Evolutionary conservation across 1,139 yeast species (phyloP), one percentile per base, ranked within the genome.

Genomic region (Protomyces inouyei): DNA sequence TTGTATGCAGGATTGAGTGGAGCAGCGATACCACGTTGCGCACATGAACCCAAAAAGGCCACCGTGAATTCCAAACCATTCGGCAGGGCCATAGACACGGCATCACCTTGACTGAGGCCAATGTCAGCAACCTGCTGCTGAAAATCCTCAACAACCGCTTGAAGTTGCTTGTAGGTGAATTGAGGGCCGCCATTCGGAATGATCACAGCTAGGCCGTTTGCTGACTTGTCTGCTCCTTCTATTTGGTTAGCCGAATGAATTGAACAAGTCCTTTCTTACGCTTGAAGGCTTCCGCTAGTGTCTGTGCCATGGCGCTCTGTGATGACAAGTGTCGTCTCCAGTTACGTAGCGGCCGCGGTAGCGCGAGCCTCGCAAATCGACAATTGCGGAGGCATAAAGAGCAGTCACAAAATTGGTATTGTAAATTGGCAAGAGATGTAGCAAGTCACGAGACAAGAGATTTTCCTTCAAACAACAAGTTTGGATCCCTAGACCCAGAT

Each of bases 1-100:
- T 81, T 83, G 73, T 84, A 85, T 64, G 79, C 79, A 14, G 88
- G 81, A 71, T 85, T 85, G 71, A 85, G 75, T 3, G 90, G 90
- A 3, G 88, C 87, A 23, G 86, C 86, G 53, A 85, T 76, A 69
- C 80, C 77, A 0, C 83, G 80, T 32, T 82, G 79, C 68, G 81
- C 79, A 0, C 87, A 82, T 23, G 80, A 76, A 1, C 83, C 85
- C 23, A 85, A 73, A 70, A 84, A 85, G 0, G 82, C 75, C 8
- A 79, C 78, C 2, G 82, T 79, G 64, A 84, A 81, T 70, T 85
- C 89, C 43, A 85, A 71, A 3, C 82, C 76, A 72, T 85, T 85
- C 40, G 85, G 84, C 66, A 85, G 74, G 0, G 87, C 78, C 51
- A 85, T 83, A 0, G 86, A 85, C 60, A 85, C 77, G 1, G 86